Evolutionary conservation across 768 basidiomycete species (phyloP), one percentile per base, ranked within the genome.

Genomic region (Gymnopilus junonius): DNA sequence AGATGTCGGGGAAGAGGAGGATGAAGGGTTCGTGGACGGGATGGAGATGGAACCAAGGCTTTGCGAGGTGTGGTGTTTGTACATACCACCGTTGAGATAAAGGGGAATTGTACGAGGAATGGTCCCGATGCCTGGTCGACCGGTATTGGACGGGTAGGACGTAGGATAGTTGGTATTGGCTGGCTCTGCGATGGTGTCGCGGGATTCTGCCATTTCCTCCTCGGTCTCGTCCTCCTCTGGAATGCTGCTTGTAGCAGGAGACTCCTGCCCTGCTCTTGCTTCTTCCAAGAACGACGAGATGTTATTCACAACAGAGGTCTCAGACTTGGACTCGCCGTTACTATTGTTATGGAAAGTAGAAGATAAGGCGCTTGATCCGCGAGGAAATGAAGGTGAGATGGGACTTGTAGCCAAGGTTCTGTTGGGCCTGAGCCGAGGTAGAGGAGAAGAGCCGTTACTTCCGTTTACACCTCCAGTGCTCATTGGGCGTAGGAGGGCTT

Each of bases 81-180:
- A 55, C 25, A 35, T 45, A 21, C 37, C 20, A 43, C 58, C 20
- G 48, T 78, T 70, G 17, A 80, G 81, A 45, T 73, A 80, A 25
- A 88, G 79, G 6, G 84, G 81, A 0, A 86, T 76, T 0, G 87
- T 88, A 15, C 87, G 84, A 11, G 86, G 86, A 29, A 87, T 74
- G 27, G 77, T 83, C 0, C 76, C 78, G 32, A 71, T 70, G 3
- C 80, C 80, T 40, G 80, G 79, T 39, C 85, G 80, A 6, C 82
- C 83, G 11, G 77, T 80, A 56, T 86, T 81, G 14, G 86, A 80
- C 4, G 74, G 74, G 67, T 72, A 40, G 39, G 65, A 23, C 11
- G 60, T 6, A 12, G 45, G 45, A 21, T 46, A 27, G 11, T 39
- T 15, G 35, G 7, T 51, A 29, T n/a, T 51, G 15, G 54, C 23